Evolutionary conservation across 169 alveolate species (phyloP).

Genomic region (Amoebophrya sp.): DNA sequence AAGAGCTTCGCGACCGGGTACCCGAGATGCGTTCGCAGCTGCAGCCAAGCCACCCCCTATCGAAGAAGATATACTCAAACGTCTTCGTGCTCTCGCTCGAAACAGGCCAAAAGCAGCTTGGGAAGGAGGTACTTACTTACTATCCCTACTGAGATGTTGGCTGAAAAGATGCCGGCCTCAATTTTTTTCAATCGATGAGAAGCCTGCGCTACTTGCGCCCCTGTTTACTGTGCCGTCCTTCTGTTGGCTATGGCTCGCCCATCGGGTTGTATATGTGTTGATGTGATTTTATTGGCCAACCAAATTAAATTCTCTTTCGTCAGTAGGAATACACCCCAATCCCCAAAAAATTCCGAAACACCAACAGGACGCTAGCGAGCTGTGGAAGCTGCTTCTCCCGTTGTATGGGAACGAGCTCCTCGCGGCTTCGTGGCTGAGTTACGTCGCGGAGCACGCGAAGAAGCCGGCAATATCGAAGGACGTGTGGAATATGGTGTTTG

Average conservation of each 20-base stretch:
- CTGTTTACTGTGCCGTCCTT: too few species aligned
- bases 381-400: neutral
- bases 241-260: too few species aligned
- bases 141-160: too few species aligned
- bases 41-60: neutral
- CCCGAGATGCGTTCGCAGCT: neutral
- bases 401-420: neutral
- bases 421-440: neutral
- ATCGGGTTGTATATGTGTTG: too few species aligned
- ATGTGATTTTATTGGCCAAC: too few species aligned
- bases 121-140: neutral
- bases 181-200: too few species aligned
- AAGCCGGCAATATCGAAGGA: neutral
- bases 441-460: neutral
- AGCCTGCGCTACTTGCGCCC: too few species aligned
- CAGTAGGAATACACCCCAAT: too few species aligned
- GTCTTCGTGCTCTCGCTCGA: neutral
- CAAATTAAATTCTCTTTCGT: too few species aligned
- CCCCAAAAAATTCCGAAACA: neutral
- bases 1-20: neutral
- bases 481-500: neutral
- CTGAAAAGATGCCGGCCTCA: too few species aligned
- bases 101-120: neutral
- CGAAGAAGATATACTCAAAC: neutral
- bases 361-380: neutral